Conservation (phyloP, 2,329 filamentous ascomycete species). For the Beauveria sp. region DNA sequence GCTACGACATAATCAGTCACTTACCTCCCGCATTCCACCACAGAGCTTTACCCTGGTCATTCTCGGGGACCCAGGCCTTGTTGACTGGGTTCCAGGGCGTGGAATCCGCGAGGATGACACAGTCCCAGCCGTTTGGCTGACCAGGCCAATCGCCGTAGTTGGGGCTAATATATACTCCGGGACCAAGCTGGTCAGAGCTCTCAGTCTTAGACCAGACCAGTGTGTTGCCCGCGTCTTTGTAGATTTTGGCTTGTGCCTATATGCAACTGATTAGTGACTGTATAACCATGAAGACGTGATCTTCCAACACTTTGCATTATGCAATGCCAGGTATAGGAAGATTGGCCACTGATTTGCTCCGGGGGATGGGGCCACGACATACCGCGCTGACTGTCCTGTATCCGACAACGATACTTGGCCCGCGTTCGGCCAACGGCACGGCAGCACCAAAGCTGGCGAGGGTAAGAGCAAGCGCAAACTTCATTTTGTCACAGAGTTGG, state of each 20-base stretch:
- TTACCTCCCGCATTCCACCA: not conserved
- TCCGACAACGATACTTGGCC: not conserved
- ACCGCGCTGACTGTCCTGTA: not conserved
- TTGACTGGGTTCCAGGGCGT: not conserved
- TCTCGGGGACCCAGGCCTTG: not conserved
- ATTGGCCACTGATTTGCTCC: not conserved
- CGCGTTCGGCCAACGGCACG: not conserved
- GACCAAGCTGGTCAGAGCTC: not conserved
- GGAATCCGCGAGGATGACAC: not conserved
- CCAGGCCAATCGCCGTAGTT: not conserved
- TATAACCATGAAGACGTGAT: not conserved
- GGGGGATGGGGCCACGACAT: not conserved
- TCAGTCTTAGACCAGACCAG: not conserved
- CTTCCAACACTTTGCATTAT: not conserved
- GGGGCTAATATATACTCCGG: not conserved
- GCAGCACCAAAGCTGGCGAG: not conserved
- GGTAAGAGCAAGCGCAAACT: not conserved
- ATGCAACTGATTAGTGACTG: not conserved
- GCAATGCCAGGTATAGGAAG: not conserved
- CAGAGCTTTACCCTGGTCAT: not conserved
- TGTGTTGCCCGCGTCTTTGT: not conserved
- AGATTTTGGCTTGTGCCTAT: not conserved
- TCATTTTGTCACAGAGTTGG: not conserved
- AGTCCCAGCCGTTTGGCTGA: not conserved
- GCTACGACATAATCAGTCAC: not conserved